phyloP scores from a whole-genome alignment of 2,329 filamentous ascomycete species.

The Sphaerostilbella broomeana region DNA sequence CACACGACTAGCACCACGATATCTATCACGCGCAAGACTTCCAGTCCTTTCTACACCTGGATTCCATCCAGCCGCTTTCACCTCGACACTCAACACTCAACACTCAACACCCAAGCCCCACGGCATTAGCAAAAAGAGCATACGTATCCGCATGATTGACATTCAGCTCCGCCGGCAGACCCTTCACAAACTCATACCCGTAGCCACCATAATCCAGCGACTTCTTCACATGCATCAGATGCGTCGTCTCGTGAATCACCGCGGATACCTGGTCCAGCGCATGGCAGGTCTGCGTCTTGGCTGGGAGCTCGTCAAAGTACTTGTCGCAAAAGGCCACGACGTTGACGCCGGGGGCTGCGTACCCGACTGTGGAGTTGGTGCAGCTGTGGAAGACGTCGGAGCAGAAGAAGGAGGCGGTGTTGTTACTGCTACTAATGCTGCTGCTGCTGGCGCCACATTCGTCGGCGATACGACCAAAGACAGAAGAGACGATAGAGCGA shows the following conservation, averaged over 20 bases:
- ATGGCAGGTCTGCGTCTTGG: conserved; percentile 47
- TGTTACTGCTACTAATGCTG: conserved; percentile 40
- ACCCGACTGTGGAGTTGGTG: conserved; percentile 48
- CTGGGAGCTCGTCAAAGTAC: conserved; percentile 50
- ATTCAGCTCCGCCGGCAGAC: conserved; percentile 42
- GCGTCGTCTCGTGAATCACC: conserved; percentile 59
- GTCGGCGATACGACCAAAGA: conserved; percentile 43
- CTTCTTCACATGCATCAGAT: conserved; percentile 50
- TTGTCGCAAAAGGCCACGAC: conserved; percentile 56
- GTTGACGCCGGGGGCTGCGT: conserved; percentile 48
- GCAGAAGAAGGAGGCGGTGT: no score
- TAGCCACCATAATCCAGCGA: conserved; percentile 56
- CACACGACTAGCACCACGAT: no score
- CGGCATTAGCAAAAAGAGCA: conserved; percentile 33
- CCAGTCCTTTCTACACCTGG: no score
- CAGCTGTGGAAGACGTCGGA: conserved; percentile 50
- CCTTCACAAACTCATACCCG: conserved; percentile 42
- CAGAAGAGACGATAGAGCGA: conserved; percentile 43
- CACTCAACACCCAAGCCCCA: conserved; percentile 33
- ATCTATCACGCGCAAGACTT: no score
- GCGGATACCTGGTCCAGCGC: conserved; percentile 60
- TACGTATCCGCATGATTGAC: conserved; percentile 60
- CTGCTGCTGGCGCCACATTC: conserved; percentile 48
- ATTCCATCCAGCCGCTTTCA: no score
- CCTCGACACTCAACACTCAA: no score